phyloP scores from a whole-genome alignment of 495 filamentous ascomycete species.

The Elaphomyces granulatus region DNA sequence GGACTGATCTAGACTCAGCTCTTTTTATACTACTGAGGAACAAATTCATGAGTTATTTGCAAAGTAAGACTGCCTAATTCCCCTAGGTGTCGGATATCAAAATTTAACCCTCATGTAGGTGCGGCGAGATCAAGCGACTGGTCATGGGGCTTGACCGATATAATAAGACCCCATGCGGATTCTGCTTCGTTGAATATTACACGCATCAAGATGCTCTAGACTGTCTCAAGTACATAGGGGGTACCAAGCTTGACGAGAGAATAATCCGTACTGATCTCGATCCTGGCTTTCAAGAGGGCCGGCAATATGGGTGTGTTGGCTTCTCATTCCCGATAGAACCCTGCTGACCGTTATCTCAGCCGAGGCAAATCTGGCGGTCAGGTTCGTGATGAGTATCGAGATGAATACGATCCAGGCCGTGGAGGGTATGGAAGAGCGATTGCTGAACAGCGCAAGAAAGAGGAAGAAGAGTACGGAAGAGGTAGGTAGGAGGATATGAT shows the following conservation, averaged over 20 bases:
- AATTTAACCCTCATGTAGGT: constrained; percentile 37
- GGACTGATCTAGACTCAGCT: constrained; percentile 43
- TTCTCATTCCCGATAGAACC: constrained; percentile 14
- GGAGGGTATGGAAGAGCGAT: constrained; percentile 69
- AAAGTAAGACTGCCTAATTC: constrained; percentile 39
- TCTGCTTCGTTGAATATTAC: constrained; percentile 99
- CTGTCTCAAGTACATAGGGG: constrained; percentile 96
- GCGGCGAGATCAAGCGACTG: constrained; percentile 91
- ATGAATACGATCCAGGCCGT: constrained; percentile 88
- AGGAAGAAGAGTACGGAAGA: constrained; percentile 38
- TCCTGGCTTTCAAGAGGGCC: constrained; percentile 87
- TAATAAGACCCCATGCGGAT: constrained; percentile 94
- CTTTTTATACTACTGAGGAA: constrained; percentile 99
- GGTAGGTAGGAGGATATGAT: constrained; percentile 23
- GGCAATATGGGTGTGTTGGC: constrained; percentile 67
- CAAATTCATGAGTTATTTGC: constrained; percentile 96
- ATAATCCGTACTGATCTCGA: constrained; percentile 95
- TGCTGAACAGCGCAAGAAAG: constrained; percentile 46
- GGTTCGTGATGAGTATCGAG: constrained; percentile 92
- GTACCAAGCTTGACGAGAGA: constrained; percentile 96
- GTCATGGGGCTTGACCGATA: constrained; percentile 98
- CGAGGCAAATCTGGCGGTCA: constrained; percentile 88
- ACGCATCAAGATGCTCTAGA: constrained; percentile 91
- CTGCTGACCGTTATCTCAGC: constrained; percentile 23
- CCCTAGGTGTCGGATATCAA: neutral